Conservation (phyloP, 2,329 filamentous ascomycete species). For the Colletotrichum coccodes region DNA sequence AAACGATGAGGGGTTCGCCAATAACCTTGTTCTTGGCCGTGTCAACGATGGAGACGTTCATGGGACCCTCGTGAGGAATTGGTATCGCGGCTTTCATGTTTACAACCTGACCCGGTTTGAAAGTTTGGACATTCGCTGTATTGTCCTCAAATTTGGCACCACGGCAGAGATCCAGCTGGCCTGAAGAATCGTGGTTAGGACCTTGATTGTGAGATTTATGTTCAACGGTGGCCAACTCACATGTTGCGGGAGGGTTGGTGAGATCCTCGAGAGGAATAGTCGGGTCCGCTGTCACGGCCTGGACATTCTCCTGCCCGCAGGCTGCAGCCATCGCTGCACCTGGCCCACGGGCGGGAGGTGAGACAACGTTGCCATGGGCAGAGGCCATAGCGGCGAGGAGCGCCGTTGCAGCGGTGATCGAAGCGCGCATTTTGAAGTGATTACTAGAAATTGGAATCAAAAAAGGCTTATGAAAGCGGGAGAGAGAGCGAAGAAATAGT, state of each 20-base stretch:
- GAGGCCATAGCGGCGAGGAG: slow-evolving; percentile 40
- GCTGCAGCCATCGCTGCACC: slow-evolving; percentile 54
- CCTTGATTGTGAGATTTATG: background rate
- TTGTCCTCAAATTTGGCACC: slow-evolving; percentile 59
- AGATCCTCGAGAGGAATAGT: slow-evolving; percentile 48
- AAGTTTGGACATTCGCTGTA: slow-evolving; percentile 52
- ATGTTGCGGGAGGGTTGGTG: slow-evolving; percentile 35
- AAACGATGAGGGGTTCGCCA: slow-evolving; percentile 63
- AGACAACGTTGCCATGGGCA: slow-evolving; percentile 56
- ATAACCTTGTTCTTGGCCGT: slow-evolving; percentile 62
- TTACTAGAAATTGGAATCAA: background rate
- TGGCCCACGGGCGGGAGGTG: slow-evolving; percentile 51
- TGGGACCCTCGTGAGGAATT: slow-evolving; percentile 56
- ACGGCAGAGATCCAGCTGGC: slow-evolving; percentile 54
- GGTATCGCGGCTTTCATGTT: slow-evolving; percentile 51
- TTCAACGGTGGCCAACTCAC: slow-evolving; percentile 35
- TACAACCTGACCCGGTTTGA: slow-evolving; percentile 53
- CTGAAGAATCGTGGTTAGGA: background rate
- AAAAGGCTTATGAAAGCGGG: background rate
- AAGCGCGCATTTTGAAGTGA: slow-evolving; percentile 28
- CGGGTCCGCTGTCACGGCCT: slow-evolving; percentile 46
- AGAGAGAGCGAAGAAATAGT: background rate
- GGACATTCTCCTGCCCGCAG: slow-evolving; percentile 53
- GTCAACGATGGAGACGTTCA: slow-evolving; percentile 68
- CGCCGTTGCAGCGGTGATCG: slow-evolving; percentile 29